Evolutionary conservation across 257 asterid species (phyloP), one percentile per base, ranked within the genome.

Genomic region (Gynochthodes officinalis): DNA sequence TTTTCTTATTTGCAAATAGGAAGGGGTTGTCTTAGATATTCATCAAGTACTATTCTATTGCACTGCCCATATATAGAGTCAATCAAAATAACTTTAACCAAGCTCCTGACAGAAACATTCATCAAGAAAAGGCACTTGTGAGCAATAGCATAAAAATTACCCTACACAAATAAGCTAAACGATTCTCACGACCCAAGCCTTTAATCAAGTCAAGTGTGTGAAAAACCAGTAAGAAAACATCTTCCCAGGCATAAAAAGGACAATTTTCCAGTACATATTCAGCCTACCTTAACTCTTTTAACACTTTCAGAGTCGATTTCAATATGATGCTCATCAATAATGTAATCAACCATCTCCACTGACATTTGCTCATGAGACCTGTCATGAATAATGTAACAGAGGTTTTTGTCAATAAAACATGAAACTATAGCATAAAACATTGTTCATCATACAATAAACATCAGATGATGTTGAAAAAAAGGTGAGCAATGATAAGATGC

Each of bases 311-410:
- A 55, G 46, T 89, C 96, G 46, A 94, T 82, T 59, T 94, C 98
- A 74, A 94, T 94, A 79, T 85, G 83, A 78, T 80, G 97, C 75
- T 79, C 89, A 74, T 91, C 95, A 54, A 94, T 87, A 62, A 89
- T 91, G 76, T 89, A 81, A 78, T 94, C 96, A 82, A 94, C 81
- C 95, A 94, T 82, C 46, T 86, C 82, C 40, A 76, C 89, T 28
- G 97, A 94, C 98, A 94, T 94, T 73, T 82, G 79, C 75, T 91
- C 97, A 80, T 94, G 98, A 76, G 95, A 94, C 98, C 98, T 94
- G 77, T 37, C 70, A 68, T 61, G 59, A 25, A 72, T 70, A 53
- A 11, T 28, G 33, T 28, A 43, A 64, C 39, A 40, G 61, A 23
- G 40, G 48, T 46, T 37, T 16, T 10, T 50, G 70, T 40, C 46